phyloP scores from a whole-genome alignment of 441 rosid genomes.

The Adansonia rubrostipa region DNA sequence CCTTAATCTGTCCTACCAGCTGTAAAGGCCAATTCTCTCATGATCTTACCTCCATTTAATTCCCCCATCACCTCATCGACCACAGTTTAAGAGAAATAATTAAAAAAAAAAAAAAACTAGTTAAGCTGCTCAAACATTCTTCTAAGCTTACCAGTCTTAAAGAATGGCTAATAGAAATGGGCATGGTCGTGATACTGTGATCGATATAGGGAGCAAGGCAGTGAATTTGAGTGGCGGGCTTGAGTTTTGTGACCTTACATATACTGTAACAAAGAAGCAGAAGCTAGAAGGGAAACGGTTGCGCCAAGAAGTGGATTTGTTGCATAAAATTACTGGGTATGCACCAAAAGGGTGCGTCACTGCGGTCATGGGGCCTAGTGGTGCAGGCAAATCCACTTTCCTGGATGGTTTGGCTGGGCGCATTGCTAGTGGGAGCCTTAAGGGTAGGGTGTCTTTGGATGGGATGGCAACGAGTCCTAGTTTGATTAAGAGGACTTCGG shows the following conservation, averaged over 20 bases:
- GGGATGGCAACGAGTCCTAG: slow-evolving; percentile 54
- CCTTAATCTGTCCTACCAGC: slow-evolving; percentile 38
- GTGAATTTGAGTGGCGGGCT: slow-evolving; percentile 55
- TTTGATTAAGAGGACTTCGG: slow-evolving; percentile 63
- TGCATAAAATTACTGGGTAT: slow-evolving; percentile 62
- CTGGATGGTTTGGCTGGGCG: slow-evolving; percentile 64
- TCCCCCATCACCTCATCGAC: slow-evolving; percentile 19
- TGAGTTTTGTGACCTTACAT: slow-evolving; percentile 58
- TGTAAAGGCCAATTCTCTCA: slow-evolving; percentile 13
- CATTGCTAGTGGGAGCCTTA: slow-evolving; percentile 63
- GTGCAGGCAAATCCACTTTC: slow-evolving; percentile 71
- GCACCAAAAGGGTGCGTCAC: slow-evolving; percentile 71
- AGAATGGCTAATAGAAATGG: slow-evolving; percentile 38
- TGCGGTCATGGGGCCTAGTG: slow-evolving; percentile 78
- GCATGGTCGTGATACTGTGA: slow-evolving; percentile 38
- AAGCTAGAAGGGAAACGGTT: slow-evolving; percentile 53
- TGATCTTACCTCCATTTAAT: slow-evolving; percentile 19
- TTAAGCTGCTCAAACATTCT: background rate
- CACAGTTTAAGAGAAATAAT: background rate
- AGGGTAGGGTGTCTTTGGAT: slow-evolving; percentile 56
- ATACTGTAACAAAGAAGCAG: slow-evolving; percentile 50
- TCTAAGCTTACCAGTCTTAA: background rate
- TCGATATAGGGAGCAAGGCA: slow-evolving; percentile 44
- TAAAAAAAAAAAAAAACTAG: background rate
- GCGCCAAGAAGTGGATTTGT: slow-evolving; percentile 53